Evolutionary conservation across 768 basidiomycete genomes (phyloP).

Genomic region (Stropharia rugosoannulata): DNA sequence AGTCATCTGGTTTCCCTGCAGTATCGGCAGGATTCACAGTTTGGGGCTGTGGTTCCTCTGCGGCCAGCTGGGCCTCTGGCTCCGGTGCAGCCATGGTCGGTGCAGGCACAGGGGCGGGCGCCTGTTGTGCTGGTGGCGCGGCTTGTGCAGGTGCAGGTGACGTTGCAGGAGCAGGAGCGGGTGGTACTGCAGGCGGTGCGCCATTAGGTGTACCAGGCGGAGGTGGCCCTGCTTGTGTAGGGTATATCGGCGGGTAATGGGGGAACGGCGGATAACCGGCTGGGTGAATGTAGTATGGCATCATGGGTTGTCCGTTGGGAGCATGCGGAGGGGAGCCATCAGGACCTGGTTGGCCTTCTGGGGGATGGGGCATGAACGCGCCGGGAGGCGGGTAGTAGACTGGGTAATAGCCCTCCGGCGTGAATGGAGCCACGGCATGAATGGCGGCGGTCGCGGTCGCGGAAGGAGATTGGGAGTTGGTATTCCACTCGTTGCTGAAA

Average conservation of each 20-base stretch:
- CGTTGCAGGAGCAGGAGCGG: conserved; percentile 6
- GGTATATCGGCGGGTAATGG: conserved; percentile 36
- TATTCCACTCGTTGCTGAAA: conserved; percentile 28
- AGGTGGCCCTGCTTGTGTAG: conserved; percentile 20
- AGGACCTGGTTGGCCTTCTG: conserved; percentile 30
- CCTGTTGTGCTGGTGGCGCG: conserved; percentile 14
- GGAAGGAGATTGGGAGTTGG: conserved; percentile 22
- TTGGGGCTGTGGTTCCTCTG: conserved; percentile 16
- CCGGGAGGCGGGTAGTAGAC: conserved; percentile 37
- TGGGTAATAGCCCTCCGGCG: conserved; percentile 40
- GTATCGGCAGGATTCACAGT: conserved; percentile 29
- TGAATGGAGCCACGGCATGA: conserved; percentile 32
- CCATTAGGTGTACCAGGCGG: conserved; percentile 10
- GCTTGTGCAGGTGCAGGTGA: conserved; percentile 12
- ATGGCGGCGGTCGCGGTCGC: conserved; percentile 26
- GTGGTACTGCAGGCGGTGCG: conserved; percentile 12
- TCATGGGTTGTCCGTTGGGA: conserved; percentile 33
- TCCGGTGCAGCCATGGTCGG: conserved; percentile 8
- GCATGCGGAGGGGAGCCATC: conserved; percentile 17
- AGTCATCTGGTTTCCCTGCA: conserved; percentile 24
- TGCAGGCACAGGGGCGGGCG: conserved; percentile 2
- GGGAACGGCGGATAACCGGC: conserved; percentile 35
- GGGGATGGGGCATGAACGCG: conserved; percentile 28
- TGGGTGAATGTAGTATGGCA: conserved; percentile 41
- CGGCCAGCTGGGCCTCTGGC: conserved; percentile 4